Base-by-base conservation (phyloP, 306 rosid genomes). In the Castanospermum australe region DNA sequence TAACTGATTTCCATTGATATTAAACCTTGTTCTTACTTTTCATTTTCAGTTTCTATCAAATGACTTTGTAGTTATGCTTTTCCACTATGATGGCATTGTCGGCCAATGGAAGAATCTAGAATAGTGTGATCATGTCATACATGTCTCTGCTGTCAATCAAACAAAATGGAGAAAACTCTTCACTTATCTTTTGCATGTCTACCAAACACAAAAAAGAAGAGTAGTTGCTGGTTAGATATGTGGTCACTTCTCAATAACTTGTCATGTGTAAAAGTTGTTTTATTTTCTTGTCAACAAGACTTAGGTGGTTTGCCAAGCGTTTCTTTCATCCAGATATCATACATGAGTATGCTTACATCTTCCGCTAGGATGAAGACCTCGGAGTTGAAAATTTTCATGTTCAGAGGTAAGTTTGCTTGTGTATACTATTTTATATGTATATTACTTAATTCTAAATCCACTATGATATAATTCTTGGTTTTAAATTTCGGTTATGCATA, bases 241-340 rank as follows among this genome's bases (percentile, higher is more conserved):
- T 1, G 33, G 11, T 14, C n/a, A 50, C 8, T 32, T 32, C 33
- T 9, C 25, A 57, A 4, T 73, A 35, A 50, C 12, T 41, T 66
- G 71, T 22, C 6, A 59, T 14, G n/a, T n/a, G n/a, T n/a, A n/a
- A n/a, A 22, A 24, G 9, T 7, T 28, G 21, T 28, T 47, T 21
- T 13, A 6, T 30, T 41, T 52, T 13, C 6, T 3, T 12, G 11
- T 57, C 24, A 24, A 36, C 25, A 47, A 63, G 75, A 30, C 18
- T 35, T 50, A 61, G 83, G 83, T 79, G 79, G 83, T 79, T 79
- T 14, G 83, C 79, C 66, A 79, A 79, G 67, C 83, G 73, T 35
- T 79, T 79, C 66, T 62, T 79, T 25, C 83, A 79, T 54, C 83
- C 73, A 57, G 79, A 71, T 51, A 62, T 79, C 15, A 17, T 71